phyloP scores from a whole-genome alignment of 768 basidiomycete genomes.

The Hypsizygus marmoreus region DNA sequence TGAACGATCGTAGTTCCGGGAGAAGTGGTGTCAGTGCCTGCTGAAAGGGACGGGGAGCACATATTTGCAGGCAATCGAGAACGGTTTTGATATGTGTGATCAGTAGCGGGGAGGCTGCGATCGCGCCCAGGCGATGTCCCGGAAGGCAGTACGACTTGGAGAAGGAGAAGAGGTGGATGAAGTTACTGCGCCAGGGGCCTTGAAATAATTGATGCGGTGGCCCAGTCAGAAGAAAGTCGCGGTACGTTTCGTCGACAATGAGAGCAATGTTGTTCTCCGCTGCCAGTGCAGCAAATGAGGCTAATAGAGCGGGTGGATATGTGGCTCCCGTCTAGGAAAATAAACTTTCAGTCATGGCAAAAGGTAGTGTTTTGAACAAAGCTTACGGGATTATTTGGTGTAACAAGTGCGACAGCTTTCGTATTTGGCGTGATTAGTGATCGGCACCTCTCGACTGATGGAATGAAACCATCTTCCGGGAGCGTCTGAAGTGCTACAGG shows the following conservation, averaged over 20 bases:
- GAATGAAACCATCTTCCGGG: constrained; percentile 57
- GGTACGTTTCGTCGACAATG: constrained; percentile 87
- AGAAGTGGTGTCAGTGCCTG: constrained; percentile 62
- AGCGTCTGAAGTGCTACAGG: constrained; percentile 55
- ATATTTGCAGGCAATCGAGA: constrained; percentile 81
- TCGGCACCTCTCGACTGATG: constrained; percentile 52
- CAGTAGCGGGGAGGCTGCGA: constrained; percentile 62
- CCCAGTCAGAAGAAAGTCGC: constrained; percentile 64
- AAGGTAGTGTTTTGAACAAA: background rate
- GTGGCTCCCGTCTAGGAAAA: constrained; percentile 62
- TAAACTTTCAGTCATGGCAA: background rate
- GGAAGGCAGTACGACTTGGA: constrained; percentile 83
- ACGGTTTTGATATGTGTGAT: constrained; percentile 50
- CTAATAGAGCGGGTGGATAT: constrained; percentile 58
- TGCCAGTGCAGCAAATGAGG: constrained; percentile 63
- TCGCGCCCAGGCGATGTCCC: constrained; percentile 76
- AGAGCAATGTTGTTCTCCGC: constrained; percentile 56
- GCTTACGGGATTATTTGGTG: constrained; percentile 77
- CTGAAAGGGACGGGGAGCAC: constrained; percentile 74
- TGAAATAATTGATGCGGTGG: constrained; percentile 60
- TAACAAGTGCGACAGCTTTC: constrained; percentile 71
- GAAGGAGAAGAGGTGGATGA: constrained; percentile 78
- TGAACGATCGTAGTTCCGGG: constrained; percentile 49
- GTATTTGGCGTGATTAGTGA: constrained; percentile 58
- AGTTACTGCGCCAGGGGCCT: constrained; percentile 54